Conservation (phyloP, 192 early-diverging fungal species). For the Geosiphon pyriformis region DNA sequence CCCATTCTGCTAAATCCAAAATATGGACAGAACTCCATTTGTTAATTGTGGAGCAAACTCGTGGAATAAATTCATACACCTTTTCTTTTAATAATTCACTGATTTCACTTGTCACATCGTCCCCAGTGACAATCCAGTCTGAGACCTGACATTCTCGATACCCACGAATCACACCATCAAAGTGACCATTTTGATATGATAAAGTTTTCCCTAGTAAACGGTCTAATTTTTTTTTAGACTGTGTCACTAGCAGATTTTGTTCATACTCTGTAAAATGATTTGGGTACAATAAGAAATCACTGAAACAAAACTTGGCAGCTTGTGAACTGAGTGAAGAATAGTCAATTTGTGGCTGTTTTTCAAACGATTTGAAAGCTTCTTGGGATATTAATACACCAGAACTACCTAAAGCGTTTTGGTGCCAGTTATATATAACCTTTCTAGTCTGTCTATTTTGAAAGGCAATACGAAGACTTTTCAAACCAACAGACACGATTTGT, state of each 20-base stretch:
- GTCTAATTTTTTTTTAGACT: conserved; percentile 41
- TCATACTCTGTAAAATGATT: conserved; percentile 35
- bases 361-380: too few species aligned
- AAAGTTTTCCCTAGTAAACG: conserved; percentile 38
- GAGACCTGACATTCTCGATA: conserved; percentile 67
- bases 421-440: too few species aligned
- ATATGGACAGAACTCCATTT: conserved; percentile 76
- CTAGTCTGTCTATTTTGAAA: too few species aligned
- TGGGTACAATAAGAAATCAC: conserved; percentile 45
- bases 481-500: too few species aligned
- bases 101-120: conserved; percentile 38
- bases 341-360: too few species aligned
- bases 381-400: too few species aligned
- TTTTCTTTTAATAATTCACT: conserved; percentile 49
- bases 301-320: too few species aligned
- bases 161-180: conserved; percentile 70
- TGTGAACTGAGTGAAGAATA: too few species aligned
- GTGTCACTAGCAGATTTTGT: conserved; percentile 33
- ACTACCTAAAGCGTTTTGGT: too few species aligned
- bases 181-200: conserved; percentile 65
- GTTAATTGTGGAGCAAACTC: too few species aligned
- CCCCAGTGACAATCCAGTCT: conserved; percentile 44
- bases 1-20: conserved; percentile 59
- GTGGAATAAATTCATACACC: conserved; percentile 53
- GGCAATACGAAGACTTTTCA: too few species aligned